phyloP scores from a whole-genome alignment of 768 basidiomycete species.

The Terana coerulea region DNA sequence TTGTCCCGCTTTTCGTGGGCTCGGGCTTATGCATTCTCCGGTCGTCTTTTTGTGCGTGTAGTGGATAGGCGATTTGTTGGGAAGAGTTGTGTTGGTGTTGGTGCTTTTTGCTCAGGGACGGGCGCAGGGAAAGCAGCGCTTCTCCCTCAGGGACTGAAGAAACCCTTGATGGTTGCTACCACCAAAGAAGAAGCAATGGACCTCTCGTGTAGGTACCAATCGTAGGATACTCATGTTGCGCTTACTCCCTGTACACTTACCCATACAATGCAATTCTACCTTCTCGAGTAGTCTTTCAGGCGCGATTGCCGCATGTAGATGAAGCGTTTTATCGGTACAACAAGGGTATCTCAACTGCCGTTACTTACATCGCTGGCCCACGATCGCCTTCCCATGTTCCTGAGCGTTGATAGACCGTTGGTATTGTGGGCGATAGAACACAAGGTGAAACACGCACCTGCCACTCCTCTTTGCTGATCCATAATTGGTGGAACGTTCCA shows the following conservation, averaged over 20 bases:
- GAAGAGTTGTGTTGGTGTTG: slow-evolving; percentile 22
- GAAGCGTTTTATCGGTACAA: neutral
- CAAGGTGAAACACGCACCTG: slow-evolving; percentile 54
- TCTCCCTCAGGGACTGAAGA: slow-evolving; percentile 22
- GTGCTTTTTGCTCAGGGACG: slow-evolving; percentile 22
- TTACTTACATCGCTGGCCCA: slow-evolving; percentile 82
- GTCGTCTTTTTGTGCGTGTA: slow-evolving; percentile 9
- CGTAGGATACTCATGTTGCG: slow-evolving; percentile 8
- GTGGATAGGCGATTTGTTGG: slow-evolving; percentile 14
- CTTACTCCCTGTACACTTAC: slow-evolving; percentile 5
- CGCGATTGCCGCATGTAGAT: neutral
- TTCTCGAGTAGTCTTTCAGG: neutral
- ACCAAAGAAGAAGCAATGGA: neutral
- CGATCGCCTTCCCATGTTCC: slow-evolving; percentile 83
- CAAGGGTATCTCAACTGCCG: neutral
- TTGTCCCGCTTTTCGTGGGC: neutral
- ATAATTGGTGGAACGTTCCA: slow-evolving; percentile 96
- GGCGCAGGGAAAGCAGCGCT: slow-evolving; percentile 37
- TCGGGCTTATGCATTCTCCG: slow-evolving; percentile 3
- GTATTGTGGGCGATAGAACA: neutral
- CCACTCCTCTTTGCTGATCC: slow-evolving; percentile 95
- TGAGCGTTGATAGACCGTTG: slow-evolving; percentile 24
- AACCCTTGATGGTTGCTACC: neutral
- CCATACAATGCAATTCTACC: slow-evolving; percentile 1
- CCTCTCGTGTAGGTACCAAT: slow-evolving; percentile 1